These are phyloP conservation scores for Lentinula aciculospora DNA, from an alignment of 768 basidiomycete genomes.

Conservation along the genomic window DNA sequence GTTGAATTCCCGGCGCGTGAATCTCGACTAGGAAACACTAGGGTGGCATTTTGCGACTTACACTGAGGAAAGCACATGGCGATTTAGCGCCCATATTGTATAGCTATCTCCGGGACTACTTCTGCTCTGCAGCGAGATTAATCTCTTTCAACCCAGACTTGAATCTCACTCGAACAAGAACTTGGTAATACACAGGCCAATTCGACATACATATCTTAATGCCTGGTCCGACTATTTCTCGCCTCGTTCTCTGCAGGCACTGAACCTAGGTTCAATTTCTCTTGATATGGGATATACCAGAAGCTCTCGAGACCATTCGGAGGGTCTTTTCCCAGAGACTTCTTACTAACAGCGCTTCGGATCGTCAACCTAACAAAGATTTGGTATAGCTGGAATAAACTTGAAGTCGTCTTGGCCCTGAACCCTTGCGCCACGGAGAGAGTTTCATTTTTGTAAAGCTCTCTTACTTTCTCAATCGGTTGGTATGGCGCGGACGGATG, in stretches of 20 bases:
- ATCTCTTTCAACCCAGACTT: no score
- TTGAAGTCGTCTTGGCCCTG: background rate
- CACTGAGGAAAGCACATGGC: no score
- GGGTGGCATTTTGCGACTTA: no score
- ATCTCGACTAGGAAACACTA: no score
- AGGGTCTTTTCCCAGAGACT: background rate
- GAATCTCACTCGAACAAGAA: no score
- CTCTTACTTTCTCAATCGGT: background rate
- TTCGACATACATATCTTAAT: no score
- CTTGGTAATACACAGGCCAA: no score
- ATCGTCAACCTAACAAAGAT: background rate
- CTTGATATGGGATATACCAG: background rate
- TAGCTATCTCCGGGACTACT: no score
- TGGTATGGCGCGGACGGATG: background rate
- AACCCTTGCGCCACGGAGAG: background rate
- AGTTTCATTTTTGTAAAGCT: background rate
- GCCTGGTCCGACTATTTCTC: slow-evolving; percentile 4
- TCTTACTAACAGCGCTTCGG: background rate
- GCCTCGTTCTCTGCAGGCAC: background rate
- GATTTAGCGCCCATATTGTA: no score
- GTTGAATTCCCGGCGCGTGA: no score
- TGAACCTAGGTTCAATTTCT: background rate
- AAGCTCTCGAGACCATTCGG: background rate
- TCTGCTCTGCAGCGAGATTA: no score
- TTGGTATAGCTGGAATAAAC: background rate